Conservation (phyloP, 2,329 filamentous ascomycete species). For the Pestalotiopsis sp. region DNA sequence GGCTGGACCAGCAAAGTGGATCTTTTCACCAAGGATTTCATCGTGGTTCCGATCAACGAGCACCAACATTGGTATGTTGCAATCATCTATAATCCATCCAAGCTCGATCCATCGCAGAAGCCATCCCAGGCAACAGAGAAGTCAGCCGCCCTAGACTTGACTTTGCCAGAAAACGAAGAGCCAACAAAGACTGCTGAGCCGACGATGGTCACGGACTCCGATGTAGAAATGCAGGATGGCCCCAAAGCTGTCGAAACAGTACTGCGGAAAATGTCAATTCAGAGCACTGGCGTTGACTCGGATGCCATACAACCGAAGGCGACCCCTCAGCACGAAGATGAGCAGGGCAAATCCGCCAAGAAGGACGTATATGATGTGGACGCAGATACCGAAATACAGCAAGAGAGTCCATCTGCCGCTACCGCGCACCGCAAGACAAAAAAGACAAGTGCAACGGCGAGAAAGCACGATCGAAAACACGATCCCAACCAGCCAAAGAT, state of each 20-base stretch:
- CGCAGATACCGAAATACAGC: background rate
- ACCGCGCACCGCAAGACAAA: conserved; percentile 27
- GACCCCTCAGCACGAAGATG: background rate
- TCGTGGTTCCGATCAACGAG: conserved; percentile 91
- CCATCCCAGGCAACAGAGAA: background rate
- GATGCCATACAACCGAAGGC: background rate
- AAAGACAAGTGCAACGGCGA: conserved; percentile 30
- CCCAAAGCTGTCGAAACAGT: background rate
- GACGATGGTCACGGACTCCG: background rate
- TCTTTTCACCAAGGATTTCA: conserved; percentile 81
- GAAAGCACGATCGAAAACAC: conserved; percentile 32
- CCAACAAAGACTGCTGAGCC: background rate
- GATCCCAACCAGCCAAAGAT: conserved; percentile 65
- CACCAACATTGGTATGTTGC: conserved; percentile 89
- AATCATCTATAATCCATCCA: conserved; percentile 86
- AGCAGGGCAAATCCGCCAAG: background rate
- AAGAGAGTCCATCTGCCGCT: background rate
- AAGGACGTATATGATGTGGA: background rate
- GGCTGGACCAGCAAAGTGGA: conserved; percentile 87
- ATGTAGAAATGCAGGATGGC: background rate
- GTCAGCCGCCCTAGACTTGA: background rate
- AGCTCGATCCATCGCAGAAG: conserved; percentile 45
- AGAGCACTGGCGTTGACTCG: background rate
- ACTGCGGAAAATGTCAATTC: conserved; percentile 9
- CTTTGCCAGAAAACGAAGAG: background rate